A percentile compares a stretch with the other conserved stretches of the same genome.
Evolutionary conservation across 2,329 filamentous ascomycete species (phyloP).

Genomic region (Biscogniauxia marginata): DNA sequence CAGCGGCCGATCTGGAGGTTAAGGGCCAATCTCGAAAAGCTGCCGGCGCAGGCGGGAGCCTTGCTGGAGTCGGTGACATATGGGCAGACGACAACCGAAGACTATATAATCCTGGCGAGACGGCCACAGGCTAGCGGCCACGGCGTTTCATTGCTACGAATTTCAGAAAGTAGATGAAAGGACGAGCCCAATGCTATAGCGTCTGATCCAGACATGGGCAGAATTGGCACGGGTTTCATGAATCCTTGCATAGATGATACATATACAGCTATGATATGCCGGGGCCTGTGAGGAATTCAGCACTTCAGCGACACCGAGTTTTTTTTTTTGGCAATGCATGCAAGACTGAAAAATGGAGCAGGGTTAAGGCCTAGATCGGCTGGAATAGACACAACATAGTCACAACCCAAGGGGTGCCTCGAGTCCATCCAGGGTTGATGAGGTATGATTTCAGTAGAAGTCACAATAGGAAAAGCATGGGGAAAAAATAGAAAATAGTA

Average conservation of each 20-base stretch:
- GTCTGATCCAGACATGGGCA: neutral
- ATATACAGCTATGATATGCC: neutral
- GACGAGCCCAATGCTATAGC: neutral
- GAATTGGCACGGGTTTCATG: neutral
- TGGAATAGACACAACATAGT: no score
- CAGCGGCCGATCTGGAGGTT: constrained; percentile 73
- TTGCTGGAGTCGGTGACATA: constrained; percentile 25
- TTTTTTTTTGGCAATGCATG: no score
- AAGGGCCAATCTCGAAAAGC: constrained; percentile 34
- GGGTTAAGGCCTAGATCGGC: no score
- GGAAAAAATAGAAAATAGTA: no score
- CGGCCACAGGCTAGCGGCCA: constrained; percentile 9
- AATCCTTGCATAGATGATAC: neutral
- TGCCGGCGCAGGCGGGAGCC: constrained; percentile 4
- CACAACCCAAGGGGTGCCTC: no score
- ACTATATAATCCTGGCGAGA: constrained; percentile 10
- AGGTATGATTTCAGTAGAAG: no score
- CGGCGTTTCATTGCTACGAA: no score
- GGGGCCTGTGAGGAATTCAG: neutral
- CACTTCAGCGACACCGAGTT: neutral
- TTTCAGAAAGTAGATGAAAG: neutral
- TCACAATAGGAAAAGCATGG: no score
- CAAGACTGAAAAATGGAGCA: no score
- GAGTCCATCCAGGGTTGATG: no score
- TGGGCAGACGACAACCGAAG: constrained; percentile 21